phyloP scores from a whole-genome alignment of 2,329 filamentous ascomycete genomes.

The Hypocreales sp. region DNA sequence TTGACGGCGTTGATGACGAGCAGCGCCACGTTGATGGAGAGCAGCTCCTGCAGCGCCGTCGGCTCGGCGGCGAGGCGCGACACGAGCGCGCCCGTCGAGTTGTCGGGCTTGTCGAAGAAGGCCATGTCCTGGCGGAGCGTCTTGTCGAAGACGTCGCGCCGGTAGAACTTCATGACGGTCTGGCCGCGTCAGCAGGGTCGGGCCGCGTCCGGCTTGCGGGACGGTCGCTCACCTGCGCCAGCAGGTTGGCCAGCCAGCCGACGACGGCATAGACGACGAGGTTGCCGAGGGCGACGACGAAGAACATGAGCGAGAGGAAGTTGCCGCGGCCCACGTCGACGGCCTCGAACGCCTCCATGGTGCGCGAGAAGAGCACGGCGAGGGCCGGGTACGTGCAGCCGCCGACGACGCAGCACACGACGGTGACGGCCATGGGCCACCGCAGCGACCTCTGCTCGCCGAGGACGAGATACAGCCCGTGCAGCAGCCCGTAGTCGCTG shows the following conservation, averaged over 20 bases:
- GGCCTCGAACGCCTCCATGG: slow-evolving; percentile 21
- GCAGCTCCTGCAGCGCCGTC: slow-evolving; percentile 32
- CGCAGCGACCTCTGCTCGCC: slow-evolving; percentile 15
- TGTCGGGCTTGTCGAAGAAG: slow-evolving; percentile 23
- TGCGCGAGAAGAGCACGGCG: slow-evolving; percentile 22
- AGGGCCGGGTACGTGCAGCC: slow-evolving; percentile 23
- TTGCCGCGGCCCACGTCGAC: slow-evolving; percentile 22
- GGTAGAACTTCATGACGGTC: slow-evolving; percentile 17
- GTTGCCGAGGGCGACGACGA: slow-evolving; percentile 31
- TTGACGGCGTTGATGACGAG: slow-evolving; percentile 30
- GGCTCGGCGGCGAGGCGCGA: slow-evolving; percentile 21
- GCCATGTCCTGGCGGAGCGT: slow-evolving; percentile 38
- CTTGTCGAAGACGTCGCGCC: slow-evolving; percentile 28
- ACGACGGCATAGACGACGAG: slow-evolving; percentile 24
- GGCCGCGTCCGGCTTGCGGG: neutral
- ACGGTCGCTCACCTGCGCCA: slow-evolving; percentile 15
- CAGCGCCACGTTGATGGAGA: slow-evolving; percentile 31
- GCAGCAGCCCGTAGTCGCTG: slow-evolving; percentile 10
- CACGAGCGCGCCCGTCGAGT: slow-evolving; percentile 22
- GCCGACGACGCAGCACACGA: slow-evolving; percentile 11
- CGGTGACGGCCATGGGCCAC: slow-evolving; percentile 6
- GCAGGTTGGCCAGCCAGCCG: slow-evolving; percentile 20
- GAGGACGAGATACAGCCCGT: slow-evolving; percentile 14
- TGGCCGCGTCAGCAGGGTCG: slow-evolving; percentile 3
- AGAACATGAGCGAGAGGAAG: slow-evolving; percentile 42